phyloP scores from a whole-genome alignment of 1,284 basidiomycete genomes.

The Pyrrhoderma noxium region DNA sequence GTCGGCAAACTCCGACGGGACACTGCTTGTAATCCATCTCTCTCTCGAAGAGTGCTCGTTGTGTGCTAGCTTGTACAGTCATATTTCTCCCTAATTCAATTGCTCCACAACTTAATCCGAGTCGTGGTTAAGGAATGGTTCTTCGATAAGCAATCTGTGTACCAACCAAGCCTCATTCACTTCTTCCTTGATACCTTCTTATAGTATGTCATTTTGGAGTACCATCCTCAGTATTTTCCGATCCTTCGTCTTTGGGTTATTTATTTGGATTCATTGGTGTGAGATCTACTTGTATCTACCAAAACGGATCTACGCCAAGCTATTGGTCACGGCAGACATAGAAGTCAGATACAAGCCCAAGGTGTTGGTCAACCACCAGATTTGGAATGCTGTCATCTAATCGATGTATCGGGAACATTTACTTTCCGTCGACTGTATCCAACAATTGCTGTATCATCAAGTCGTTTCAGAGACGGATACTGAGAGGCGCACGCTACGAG shows the following conservation, averaged over 20 bases:
- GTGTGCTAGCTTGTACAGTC: slow-evolving; percentile 92
- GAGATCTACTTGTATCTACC: slow-evolving; percentile 90
- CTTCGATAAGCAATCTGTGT: slow-evolving; percentile 77
- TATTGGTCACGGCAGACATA: slow-evolving; percentile 88
- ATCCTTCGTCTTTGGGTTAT: slow-evolving; percentile 85
- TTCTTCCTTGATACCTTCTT: slow-evolving; percentile 98
- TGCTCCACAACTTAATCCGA: slow-evolving; percentile 84
- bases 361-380: slow-evolving; percentile 93
- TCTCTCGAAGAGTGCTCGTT: slow-evolving; percentile 54
- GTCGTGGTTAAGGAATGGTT: slow-evolving; percentile 85
- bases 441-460: slow-evolving; percentile 91
- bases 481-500: slow-evolving; percentile 81
- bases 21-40: slow-evolving; percentile 84
- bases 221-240: slow-evolving; percentile 88
- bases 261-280: slow-evolving; percentile 96
- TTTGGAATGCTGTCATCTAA: slow-evolving; percentile 98
- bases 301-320: slow-evolving; percentile 91
- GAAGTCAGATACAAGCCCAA: slow-evolving; percentile 97
- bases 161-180: slow-evolving; percentile 84
- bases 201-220: slow-evolving; percentile 96
- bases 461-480: slow-evolving; percentile 74
- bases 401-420: slow-evolving; percentile 99
- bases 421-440: slow-evolving; percentile 93
- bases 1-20: no score
- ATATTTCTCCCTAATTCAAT: slow-evolving; percentile 91